Evolutionary conservation across 129 eudicot species (phyloP).

Genomic region (Kitagawia praeruptora): DNA sequence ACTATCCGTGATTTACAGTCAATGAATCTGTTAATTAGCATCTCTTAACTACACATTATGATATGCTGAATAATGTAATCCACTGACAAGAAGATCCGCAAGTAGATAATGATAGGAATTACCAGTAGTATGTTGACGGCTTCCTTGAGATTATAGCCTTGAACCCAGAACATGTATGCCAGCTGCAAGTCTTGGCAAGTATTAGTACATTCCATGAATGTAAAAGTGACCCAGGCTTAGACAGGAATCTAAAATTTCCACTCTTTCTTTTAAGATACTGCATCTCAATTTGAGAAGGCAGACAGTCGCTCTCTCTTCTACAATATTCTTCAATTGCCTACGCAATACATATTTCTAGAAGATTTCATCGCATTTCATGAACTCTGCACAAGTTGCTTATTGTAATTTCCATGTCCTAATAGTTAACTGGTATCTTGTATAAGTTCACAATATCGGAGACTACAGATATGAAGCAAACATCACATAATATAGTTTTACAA

Average conservation of each 20-base stretch:
- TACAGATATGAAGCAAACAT: background rate
- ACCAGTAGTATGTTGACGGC: constrained; percentile 73
- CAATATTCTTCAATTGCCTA: background rate
- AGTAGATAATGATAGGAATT: constrained; percentile 13
- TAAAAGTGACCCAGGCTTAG: background rate
- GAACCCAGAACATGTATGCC: constrained; percentile 98
- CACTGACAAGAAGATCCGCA: background rate
- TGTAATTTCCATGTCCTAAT: background rate
- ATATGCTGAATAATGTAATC: no score
- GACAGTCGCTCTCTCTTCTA: background rate
- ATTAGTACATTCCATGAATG: constrained; percentile 8
- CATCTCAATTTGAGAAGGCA: background rate
- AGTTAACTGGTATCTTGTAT: background rate
- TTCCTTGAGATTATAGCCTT: constrained; percentile 62
- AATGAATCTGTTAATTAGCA: no score
- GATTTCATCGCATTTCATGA: background rate
- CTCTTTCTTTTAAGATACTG: background rate
- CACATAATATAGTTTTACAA: background rate
- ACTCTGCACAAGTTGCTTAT: background rate
- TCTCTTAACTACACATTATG: no score
- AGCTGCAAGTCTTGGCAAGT: constrained; percentile 41
- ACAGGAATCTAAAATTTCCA: background rate
- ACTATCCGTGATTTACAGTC: no score
- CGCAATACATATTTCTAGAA: background rate
- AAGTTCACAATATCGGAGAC: constrained; percentile 3